A percentile compares a stretch with the other conserved stretches of the same genome.
Conservation (phyloP, 2,329 filamentous ascomycete species). For the Ustilaginoidea virens region DNA sequence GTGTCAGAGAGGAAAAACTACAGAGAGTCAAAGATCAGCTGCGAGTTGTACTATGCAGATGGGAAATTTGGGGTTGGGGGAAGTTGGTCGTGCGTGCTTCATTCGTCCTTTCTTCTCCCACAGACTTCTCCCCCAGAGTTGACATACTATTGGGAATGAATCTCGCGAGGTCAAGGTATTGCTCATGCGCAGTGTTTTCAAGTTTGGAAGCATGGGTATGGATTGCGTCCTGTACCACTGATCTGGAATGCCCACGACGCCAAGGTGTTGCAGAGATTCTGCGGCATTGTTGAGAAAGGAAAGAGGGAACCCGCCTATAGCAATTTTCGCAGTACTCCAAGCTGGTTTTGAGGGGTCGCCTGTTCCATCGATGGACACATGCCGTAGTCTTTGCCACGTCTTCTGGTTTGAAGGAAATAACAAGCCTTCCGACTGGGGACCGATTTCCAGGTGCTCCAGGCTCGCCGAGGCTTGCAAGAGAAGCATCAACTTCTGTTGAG, state of each 20-base stretch:
- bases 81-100: too few relatives aligned
- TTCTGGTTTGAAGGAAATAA: slow-evolving; percentile 3
- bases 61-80: too few relatives aligned
- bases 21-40: too few relatives aligned
- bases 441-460: slow-evolving; percentile 14
- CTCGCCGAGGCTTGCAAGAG: slow-evolving; percentile 12
- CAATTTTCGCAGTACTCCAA: slow-evolving; percentile 4
- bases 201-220: slow-evolving; percentile 11
- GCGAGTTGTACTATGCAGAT: too few relatives aligned
- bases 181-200: slow-evolving; percentile 15
- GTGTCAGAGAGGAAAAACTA: slow-evolving; percentile 10
- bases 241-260: slow-evolving; percentile 9
- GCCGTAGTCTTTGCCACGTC: slow-evolving; percentile 5
- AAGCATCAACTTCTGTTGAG: slow-evolving; percentile 13
- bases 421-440: slow-evolving; percentile 2
- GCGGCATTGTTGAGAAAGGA: slow-evolving; percentile 7
- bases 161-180: slow-evolving; percentile 5
- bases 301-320: slow-evolving; percentile 4
- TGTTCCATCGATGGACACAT: slow-evolving; percentile 5
- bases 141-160: slow-evolving; percentile 3
- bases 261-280: slow-evolving; percentile 8
- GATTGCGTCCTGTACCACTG: slow-evolving; percentile 6
- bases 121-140: neutral
- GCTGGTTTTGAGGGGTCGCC: slow-evolving; percentile 3
- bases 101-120: too few relatives aligned